Percentiles rank a stretch among this genome's conserved stretches.
These are phyloP conservation scores for Cladophialophora immunda DNA, from an alignment of 2,329 filamentous ascomycete species.

Conservation along the genomic window DNA sequence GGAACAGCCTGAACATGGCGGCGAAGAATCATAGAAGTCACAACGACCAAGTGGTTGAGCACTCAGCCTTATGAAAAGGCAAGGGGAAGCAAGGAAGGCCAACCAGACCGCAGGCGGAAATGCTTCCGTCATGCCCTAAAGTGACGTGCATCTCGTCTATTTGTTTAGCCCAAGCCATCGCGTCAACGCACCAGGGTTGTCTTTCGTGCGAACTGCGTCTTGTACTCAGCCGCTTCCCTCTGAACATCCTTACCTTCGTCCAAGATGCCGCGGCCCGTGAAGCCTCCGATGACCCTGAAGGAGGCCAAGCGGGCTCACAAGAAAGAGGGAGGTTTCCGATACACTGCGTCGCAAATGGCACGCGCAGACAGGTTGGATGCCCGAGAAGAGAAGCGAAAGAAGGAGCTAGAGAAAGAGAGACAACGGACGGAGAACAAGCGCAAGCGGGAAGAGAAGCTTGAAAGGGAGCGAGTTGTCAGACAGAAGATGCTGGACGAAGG, in stretches of 20 bases:
- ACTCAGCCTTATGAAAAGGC: background rate
- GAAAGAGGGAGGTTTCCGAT: conserved; percentile 36
- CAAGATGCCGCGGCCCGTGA: conserved; percentile 34
- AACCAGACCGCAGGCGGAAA: background rate
- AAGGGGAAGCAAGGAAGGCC: background rate
- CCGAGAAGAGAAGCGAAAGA: conserved; percentile 35
- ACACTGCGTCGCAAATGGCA: conserved; percentile 37
- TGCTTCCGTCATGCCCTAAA: conserved; percentile 10
- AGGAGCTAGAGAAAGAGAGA: conserved; percentile 35
- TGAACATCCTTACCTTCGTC: background rate
- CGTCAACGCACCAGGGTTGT: background rate
- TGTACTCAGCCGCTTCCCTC: too few relatives aligned
- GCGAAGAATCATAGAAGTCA: conserved; percentile 25
- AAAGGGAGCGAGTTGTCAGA: conserved; percentile 33
- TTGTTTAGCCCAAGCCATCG: conserved; percentile 17
- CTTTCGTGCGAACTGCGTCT: background rate
- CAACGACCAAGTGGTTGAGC: background rate
- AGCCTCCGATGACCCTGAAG: conserved; percentile 40
- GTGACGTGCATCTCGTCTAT: conserved; percentile 17
- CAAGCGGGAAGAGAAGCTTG: conserved; percentile 38
- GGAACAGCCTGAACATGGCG: conserved; percentile 38
- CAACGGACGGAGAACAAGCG: conserved; percentile 38
- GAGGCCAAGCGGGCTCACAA: conserved; percentile 40
- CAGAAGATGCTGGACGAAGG: conserved; percentile 39
- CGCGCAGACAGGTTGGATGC: conserved; percentile 39